phyloP scores from a whole-genome alignment of 768 basidiomycete genomes.

The Boletus reticulatus region DNA sequence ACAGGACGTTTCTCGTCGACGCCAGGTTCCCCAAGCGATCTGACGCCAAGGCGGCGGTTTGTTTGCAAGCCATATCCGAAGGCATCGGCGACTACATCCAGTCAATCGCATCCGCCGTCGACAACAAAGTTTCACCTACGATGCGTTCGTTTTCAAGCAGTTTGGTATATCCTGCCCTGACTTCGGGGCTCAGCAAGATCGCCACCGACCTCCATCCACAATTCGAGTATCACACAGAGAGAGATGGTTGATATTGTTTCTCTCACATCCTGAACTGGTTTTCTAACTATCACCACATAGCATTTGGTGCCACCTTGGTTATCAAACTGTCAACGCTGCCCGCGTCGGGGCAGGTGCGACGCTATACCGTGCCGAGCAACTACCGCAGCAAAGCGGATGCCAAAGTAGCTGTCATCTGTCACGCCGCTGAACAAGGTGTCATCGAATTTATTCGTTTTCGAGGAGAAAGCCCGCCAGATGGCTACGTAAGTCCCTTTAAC shows the following conservation, averaged over 20 bases:
- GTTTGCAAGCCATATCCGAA: conserved; percentile 61
- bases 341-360: conserved; percentile 34
- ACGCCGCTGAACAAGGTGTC: conserved; percentile 53
- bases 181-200: conserved; percentile 45
- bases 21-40: conserved; percentile 54
- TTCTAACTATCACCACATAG: conserved; percentile 32
- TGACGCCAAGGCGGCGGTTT: conserved; percentile 71
- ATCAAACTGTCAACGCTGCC: conserved; percentile 38
- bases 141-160: conserved; percentile 45
- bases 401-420: conserved; percentile 51
- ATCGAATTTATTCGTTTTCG: conserved; percentile 60
- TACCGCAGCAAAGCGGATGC: conserved; percentile 63
- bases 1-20: conserved; percentile 62
- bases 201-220: conserved; percentile 36
- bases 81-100: conserved; percentile 59
- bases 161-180: conserved; percentile 44
- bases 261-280: background rate
- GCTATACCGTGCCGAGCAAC: conserved; percentile 45
- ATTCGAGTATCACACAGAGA: conserved; percentile 43
- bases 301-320: conserved; percentile 52
- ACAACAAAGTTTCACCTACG: conserved; percentile 44
- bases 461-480: conserved; percentile 41
- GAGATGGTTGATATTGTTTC: conserved; percentile 44
- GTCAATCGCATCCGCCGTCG: conserved; percentile 38
- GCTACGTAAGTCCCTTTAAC: conserved; percentile 39